A percentile compares a stretch with the other conserved stretches of the same genome.
These are phyloP conservation scores for Cucurbita maxima DNA, from an alignment of 306 rosid species.

Conservation along the genomic window DNA sequence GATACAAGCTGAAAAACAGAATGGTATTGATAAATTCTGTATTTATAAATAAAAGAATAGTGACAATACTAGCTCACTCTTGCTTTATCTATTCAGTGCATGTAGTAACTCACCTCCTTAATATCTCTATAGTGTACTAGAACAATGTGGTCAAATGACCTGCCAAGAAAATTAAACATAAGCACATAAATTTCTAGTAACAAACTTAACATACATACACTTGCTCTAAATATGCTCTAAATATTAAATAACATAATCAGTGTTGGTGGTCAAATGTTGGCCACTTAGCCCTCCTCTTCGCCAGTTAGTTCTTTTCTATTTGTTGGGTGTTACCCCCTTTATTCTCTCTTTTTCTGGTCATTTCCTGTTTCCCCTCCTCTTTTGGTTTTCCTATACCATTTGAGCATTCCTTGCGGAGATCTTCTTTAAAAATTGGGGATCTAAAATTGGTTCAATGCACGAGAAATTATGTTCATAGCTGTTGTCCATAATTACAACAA, in stretches of 20 bases:
- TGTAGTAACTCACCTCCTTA: constrained; percentile 47
- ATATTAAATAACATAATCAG: not conserved
- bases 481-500: not conserved
- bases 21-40: not conserved
- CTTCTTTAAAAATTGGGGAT: not conserved
- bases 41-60: not conserved
- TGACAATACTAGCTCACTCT: not conserved
- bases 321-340: not conserved
- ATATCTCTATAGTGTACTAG: constrained; percentile 89
- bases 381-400: not conserved
- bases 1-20: not conserved
- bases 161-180: constrained; percentile 27
- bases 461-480: not conserved
- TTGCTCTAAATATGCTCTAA: not conserved
- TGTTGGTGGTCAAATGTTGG: not conserved
- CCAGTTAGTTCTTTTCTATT: not conserved
- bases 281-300: not conserved
- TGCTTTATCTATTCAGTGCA: constrained; percentile 10
- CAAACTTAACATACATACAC: not conserved
- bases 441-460: not conserved
- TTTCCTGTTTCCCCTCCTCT: not conserved
- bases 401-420: not conserved
- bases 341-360: not conserved
- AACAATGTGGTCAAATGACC: constrained; percentile 83
- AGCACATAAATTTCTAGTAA: constrained; percentile 9